Base-by-base conservation (phyloP, 225 moss, liverwort and hornwort genomes). In the Polytrichum formosum region DNA sequence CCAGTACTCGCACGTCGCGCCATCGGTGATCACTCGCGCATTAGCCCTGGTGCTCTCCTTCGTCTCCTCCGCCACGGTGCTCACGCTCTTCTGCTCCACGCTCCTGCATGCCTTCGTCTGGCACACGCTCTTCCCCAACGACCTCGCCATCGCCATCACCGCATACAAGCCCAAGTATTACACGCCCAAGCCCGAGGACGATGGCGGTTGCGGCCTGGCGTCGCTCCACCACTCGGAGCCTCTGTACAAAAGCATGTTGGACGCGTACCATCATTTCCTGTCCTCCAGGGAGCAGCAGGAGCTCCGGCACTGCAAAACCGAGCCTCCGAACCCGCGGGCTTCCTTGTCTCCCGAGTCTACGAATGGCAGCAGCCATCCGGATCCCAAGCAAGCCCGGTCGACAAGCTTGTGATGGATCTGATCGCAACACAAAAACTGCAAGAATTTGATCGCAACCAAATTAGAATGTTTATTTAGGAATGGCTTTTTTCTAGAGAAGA, bases 91-190 rank as follows among this genome's bases (percentile, higher is more conserved):
- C 76, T 2, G 77, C 35, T 76, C 79, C 46, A 85, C 83, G 4
- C 74, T 85, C 16, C 75, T 88, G 29, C 75, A 89, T 71, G 28
- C 72, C 29, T 85, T 89, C 61, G 82, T 81, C 68, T 85, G 88
- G 85, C 25, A 55, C 2, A 75, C 77, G 67, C 80, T 89, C 21
- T 83, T 85, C 67, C 80, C 83, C 22, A 89, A 89, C 74, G 88
- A 89, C 67, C 62, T 89, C 58, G 85, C 85, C 6, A 89, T 83
- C 13, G 88, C 85, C 31, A 89, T 89, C 77, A 82, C 84, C 21
- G 80, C 80, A 25, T 28, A 55, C 4, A 84, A 78, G 29, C 78
- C 83, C 71, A 87, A 78, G 73, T 54, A 73, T 31, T 29, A 28
- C 6, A 65, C 1, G 26, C 73, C 61, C 61, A 6, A 54, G 1